A percentile compares a stretch with the other conserved stretches of the same genome.
Evolutionary conservation across 1,284 basidiomycete genomes (phyloP).

Genomic region (Ceratobasidium sp.): DNA sequence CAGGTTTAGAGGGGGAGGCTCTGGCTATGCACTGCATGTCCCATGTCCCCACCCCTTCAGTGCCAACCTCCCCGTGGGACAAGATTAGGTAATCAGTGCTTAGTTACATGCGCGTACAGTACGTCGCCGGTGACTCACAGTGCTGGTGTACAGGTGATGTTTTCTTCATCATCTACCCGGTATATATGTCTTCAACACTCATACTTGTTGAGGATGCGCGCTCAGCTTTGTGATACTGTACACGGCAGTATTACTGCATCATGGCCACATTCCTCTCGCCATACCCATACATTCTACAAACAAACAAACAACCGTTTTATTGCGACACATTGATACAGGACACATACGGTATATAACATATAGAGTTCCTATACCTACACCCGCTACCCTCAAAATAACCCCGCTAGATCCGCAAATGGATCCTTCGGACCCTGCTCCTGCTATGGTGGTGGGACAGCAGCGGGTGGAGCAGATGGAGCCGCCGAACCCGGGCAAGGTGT

Average conservation of each 20-base stretch:
- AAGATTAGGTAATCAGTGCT: no score
- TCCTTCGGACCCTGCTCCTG: slow-evolving; percentile 68
- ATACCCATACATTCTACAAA: not conserved
- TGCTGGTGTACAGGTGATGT: no score
- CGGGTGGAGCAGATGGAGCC: slow-evolving; percentile 48
- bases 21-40: no score
- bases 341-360: not conserved
- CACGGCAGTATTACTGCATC: not conserved
- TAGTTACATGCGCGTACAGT: no score
- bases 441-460: slow-evolving; percentile 52
- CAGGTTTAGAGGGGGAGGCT: no score
- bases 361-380: not conserved
- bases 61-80: no score
- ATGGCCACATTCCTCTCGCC: not conserved
- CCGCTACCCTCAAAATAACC: slow-evolving; percentile 69
- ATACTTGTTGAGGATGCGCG: no score
- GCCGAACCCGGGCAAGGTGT: slow-evolving; percentile 48
- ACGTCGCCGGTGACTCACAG: no score
- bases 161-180: no score
- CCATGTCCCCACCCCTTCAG: no score
- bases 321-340: not conserved
- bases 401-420: slow-evolving; percentile 83
- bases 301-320: not conserved
- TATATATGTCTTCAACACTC: no score
- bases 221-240: no score